A percentile compares a stretch with the other conserved stretches of the same genome.
Evolutionary conservation across 371 early-diverging fungal genomes (phyloP).

Genomic region (Syncephalis fuscata): DNA sequence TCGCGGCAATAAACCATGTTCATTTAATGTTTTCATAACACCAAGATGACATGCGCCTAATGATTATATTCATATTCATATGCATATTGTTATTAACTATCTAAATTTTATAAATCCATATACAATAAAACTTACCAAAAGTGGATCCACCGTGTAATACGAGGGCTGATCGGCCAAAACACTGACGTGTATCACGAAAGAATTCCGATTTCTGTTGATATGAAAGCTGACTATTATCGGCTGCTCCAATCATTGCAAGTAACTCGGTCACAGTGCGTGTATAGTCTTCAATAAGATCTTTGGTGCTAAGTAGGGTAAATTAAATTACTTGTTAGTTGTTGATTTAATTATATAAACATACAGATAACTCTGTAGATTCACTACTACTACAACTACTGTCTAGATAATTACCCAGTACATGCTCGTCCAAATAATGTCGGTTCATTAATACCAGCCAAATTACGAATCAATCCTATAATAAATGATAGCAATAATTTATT

Average conservation of each 20-base stretch:
- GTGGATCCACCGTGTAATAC: conserved; percentile 54
- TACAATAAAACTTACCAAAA: conserved; percentile 25
- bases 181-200: conserved; percentile 42
- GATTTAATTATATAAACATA: too few species aligned
- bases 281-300: conserved; percentile 50
- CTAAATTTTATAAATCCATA: too few species aligned
- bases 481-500: not conserved
- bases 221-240: conserved; percentile 19
- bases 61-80: not conserved
- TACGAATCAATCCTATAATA: conserved; percentile 32
- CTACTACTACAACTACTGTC: too few species aligned
- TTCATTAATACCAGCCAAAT: conserved; percentile 56
- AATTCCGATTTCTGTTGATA: conserved; percentile 42
- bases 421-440: conserved; percentile 34
- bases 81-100: not conserved
- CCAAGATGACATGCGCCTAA: conserved; percentile 51
- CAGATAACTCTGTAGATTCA: too few species aligned
- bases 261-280: conserved; percentile 38
- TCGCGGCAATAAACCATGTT: conserved; percentile 41
- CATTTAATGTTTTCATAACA: conserved; percentile 48
- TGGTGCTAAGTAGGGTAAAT: conserved; percentile 26
- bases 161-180: conserved; percentile 51
- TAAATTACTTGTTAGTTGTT: not conserved
- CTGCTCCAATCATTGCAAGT: conserved; percentile 34
- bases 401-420: conserved; percentile 33